Percentiles rank a stretch among this genome's conserved stretches.
Conservation (phyloP, 2,329 filamentous ascomycete species). For the Beauveria medogensis region DNA sequence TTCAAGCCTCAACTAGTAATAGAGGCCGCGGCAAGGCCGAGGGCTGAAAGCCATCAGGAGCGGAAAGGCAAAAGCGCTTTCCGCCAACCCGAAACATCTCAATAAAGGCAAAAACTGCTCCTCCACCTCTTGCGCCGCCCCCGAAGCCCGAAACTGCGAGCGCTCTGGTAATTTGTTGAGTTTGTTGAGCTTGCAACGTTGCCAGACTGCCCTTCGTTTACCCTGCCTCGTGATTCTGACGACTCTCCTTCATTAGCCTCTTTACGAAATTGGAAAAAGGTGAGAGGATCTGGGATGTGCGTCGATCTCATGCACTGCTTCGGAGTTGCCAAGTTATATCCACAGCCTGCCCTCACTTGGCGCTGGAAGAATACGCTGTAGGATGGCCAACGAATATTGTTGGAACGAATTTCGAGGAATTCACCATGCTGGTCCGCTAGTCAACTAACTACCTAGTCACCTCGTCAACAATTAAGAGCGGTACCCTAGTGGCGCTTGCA, state of each 20-base stretch:
- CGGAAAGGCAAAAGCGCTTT: not conserved
- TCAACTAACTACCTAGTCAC: not conserved
- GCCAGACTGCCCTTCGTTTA: not conserved
- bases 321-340: not conserved
- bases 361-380: not conserved
- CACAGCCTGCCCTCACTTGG: not conserved
- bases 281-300: not conserved
- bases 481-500: not conserved
- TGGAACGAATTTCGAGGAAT: not conserved
- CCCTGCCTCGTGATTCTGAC: not conserved
- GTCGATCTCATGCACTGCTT: not conserved
- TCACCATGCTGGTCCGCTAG: not conserved
- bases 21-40: too few relatives aligned
- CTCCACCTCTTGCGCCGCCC: too few relatives aligned
- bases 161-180: too few relatives aligned
- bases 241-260: not conserved
- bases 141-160: too few relatives aligned
- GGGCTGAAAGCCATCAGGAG: not conserved
- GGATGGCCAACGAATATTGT: not conserved
- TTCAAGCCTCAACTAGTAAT: not conserved
- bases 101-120: too few relatives aligned
- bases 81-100: too few relatives aligned
- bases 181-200: not conserved
- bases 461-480: not conserved
- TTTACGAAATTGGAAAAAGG: not conserved